These are phyloP conservation scores for Penicillium sclerotigenum DNA, from an alignment of 2,329 filamentous ascomycete species.

Conservation along the genomic window DNA sequence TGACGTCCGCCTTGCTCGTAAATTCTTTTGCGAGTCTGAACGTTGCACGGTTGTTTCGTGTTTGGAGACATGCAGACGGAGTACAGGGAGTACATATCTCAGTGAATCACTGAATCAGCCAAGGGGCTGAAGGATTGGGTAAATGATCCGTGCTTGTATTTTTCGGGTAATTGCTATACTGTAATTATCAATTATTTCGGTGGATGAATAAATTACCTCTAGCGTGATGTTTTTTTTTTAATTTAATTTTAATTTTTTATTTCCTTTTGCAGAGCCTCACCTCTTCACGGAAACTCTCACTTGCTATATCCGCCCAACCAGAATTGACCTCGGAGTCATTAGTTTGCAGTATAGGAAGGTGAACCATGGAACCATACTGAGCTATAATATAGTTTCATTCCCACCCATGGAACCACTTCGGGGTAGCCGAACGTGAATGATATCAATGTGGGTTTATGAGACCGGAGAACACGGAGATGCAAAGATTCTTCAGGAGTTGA, in stretches of 20 bases:
- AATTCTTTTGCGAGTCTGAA: not conserved
- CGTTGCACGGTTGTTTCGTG: not conserved
- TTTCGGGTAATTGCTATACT: not conserved
- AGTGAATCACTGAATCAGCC: not conserved
- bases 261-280: slow-evolving; percentile 5
- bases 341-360: not conserved
- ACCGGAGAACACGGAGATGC: slow-evolving; percentile 5
- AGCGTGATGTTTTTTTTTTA: not conserved
- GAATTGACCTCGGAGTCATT: not conserved
- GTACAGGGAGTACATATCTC: not conserved
- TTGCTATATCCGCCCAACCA: not conserved
- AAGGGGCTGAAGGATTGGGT: not conserved
- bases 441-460: not conserved
- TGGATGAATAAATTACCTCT: not conserved
- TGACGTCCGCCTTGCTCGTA: not conserved
- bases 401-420: not conserved
- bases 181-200: not conserved
- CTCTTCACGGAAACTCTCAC: not conserved
- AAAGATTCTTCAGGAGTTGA: not conserved
- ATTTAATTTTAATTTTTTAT: not conserved
- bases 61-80: not conserved
- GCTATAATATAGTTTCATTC: not conserved
- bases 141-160: not conserved
- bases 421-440: slow-evolving; percentile 1
- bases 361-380: not conserved